Percentiles rank a stretch among this genome's conserved stretches.
Conservation (phyloP, 2,329 filamentous ascomycete genomes). For the Falciphora oryzae region DNA sequence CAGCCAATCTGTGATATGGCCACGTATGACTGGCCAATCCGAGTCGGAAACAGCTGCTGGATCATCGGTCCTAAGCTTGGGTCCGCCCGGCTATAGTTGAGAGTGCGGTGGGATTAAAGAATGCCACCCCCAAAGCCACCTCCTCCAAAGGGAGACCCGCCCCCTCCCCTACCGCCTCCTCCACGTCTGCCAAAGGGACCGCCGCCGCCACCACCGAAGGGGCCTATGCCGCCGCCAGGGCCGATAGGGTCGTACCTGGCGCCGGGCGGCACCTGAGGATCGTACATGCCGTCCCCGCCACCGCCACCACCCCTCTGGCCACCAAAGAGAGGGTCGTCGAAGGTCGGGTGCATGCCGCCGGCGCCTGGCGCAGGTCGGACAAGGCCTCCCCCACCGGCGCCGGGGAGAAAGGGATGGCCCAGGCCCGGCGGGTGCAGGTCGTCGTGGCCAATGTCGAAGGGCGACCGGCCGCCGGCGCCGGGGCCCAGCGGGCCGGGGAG, state of each 20-base stretch:
- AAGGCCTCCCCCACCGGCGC: slow-evolving; percentile 52
- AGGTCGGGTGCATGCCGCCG: slow-evolving; percentile 89
- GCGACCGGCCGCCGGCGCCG: slow-evolving; percentile 40
- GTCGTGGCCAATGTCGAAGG: slow-evolving; percentile 71
- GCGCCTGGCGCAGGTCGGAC: slow-evolving; percentile 26
- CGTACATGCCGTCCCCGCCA: slow-evolving; percentile 44
- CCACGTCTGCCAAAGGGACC: slow-evolving; percentile 22
- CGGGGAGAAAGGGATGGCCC: slow-evolving; percentile 68
- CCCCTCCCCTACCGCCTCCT: slow-evolving; percentile 12
- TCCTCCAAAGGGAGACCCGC: slow-evolving; percentile 9
- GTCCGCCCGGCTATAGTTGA: background rate
- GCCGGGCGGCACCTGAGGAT: slow-evolving; percentile 76
- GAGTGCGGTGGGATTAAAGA: background rate
- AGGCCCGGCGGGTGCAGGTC: slow-evolving; percentile 85
- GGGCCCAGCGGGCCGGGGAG: slow-evolving; percentile 24
- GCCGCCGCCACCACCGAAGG: slow-evolving; percentile 17
- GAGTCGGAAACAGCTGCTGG: background rate
- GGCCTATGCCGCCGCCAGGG: slow-evolving; percentile 45
- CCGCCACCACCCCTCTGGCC: slow-evolving; percentile 44
- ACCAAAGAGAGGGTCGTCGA: slow-evolving; percentile 82
- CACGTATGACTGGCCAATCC: too few species aligned
- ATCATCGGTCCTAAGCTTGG: background rate
- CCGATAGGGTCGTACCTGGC: slow-evolving; percentile 87
- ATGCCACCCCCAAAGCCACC: slow-evolving; percentile 14
- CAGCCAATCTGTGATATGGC: too few species aligned